phyloP scores from a whole-genome alignment of 768 basidiomycete species.

The Panaeolus papilionaceus region DNA sequence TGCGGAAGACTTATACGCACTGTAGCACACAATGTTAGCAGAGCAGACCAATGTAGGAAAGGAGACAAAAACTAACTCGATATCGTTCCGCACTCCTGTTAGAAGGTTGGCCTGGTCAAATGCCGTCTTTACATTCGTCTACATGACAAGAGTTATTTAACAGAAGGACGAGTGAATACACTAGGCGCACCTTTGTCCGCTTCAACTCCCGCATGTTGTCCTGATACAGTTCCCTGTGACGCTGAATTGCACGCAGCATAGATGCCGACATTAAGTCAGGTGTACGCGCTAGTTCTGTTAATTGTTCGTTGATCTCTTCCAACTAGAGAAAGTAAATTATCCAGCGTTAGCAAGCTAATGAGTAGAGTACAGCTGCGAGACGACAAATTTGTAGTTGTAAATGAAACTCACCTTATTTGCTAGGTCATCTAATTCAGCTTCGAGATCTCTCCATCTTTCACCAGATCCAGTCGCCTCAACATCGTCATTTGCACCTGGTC shows the following conservation, averaged over 20 bases:
- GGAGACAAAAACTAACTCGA: slow-evolving; percentile 66
- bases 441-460: slow-evolving; percentile 82
- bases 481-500: slow-evolving; percentile 43
- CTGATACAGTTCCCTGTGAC: slow-evolving; percentile 89
- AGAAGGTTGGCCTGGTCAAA: slow-evolving; percentile 88
- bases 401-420: slow-evolving; percentile 71
- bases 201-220: slow-evolving; percentile 87
- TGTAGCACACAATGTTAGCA: slow-evolving; percentile 33
- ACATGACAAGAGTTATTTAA: slow-evolving; percentile 29
- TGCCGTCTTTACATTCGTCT: slow-evolving; percentile 82
- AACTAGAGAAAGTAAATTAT: slow-evolving; percentile 54
- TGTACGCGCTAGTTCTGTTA: slow-evolving; percentile 69
- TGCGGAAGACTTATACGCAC: slow-evolving; percentile 90
- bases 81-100: slow-evolving; percentile 92
- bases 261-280: slow-evolving; percentile 79
- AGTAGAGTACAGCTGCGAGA: background rate
- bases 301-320: slow-evolving; percentile 84
- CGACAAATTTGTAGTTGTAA: background rate
- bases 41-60: background rate
- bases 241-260: slow-evolving; percentile 87
- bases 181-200: slow-evolving; percentile 74
- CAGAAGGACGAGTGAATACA: background rate
- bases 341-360: background rate
- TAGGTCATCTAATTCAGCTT: slow-evolving; percentile 86
- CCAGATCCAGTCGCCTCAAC: slow-evolving; percentile 73